Evolutionary conservation across 306 rosid species (phyloP), one percentile per base, ranked within the genome.

Genomic region (Elaeagnus macrophylla): DNA sequence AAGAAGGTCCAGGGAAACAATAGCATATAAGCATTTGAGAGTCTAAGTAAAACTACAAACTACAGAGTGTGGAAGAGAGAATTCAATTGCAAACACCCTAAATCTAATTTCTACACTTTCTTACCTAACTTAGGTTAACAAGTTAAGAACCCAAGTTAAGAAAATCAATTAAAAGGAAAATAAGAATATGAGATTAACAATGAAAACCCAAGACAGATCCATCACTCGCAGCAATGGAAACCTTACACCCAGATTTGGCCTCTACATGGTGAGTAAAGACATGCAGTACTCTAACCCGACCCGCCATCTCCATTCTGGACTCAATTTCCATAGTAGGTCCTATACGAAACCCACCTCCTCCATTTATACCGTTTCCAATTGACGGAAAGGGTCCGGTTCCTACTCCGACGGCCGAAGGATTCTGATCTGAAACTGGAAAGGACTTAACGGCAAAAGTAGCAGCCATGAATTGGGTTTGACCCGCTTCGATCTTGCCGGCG

Each of bases 381-480:
- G 32, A 25, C 4, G 32, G 32, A 25, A 25, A 25, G 32, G 2
- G 32, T 25, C 32, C 32, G 41, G 35, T 20, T 12, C 62, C 52
- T 35, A 16, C 17, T 37, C 73, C 52, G 7, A 25, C 32, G 32
- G 32, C 32, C 32, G 32, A 2, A 25, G 32, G 32, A 25, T 25
- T 25, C 32, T 25, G 32, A 25, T 25, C 32, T 25, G 32, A 25
- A 15, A 91, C 15, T 0, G 89, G 83, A 44, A 86, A 76, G 5
- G 96, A 74, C 53, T 77, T 72, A 0, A 86, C 96, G 19, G 86
- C 61, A 50, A 91, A 84, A 0, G 91, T 86, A 16, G 95, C 97
- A 0, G 86, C 87, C 85, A 91, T 76, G 77, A 61, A 73, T 65
- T 84, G 74, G 16, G 96, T 91, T 44, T 63, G 72, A 0, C 82